phyloP scores from a whole-genome alignment of 2,329 filamentous ascomycete genomes.

The Colletotrichum lupini region DNA sequence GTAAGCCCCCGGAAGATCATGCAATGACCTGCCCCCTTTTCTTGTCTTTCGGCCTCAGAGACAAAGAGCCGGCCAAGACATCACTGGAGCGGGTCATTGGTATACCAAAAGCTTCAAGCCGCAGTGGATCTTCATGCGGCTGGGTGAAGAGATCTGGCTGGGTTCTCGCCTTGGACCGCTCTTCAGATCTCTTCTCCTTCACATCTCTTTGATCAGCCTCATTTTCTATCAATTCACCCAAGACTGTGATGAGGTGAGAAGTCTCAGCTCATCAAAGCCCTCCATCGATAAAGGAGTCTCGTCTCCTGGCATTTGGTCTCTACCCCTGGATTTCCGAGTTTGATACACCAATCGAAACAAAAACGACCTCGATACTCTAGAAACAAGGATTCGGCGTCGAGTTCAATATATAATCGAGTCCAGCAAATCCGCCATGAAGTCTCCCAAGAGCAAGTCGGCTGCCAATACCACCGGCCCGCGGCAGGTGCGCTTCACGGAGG shows the following conservation, averaged over 20 bases:
- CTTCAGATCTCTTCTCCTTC: neutral
- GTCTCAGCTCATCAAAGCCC: neutral
- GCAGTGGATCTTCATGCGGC: neutral
- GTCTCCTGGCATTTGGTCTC: neutral
- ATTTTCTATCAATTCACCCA: neutral
- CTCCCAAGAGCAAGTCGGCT: conserved; percentile 26
- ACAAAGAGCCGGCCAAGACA: neutral
- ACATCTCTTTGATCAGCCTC: neutral
- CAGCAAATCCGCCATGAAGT: conserved; percentile 24
- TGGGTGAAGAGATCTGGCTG: conserved; percentile 1
- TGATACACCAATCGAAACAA: neutral
- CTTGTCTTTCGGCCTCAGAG: neutral
- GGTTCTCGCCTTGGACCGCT: neutral
- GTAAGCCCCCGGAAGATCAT: neutral
- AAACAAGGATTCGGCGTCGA: neutral
- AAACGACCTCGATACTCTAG: neutral
- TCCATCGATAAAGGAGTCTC: too few relatives aligned
- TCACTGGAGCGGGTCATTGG: neutral
- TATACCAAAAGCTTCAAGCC: neutral
- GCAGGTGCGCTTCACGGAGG: conserved; percentile 24
- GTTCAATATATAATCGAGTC: neutral
- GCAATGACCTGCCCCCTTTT: neutral
- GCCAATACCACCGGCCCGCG: conserved; percentile 26
- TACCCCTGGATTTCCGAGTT: neutral
- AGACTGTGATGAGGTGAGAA: neutral